These are phyloP conservation scores for Claviceps africana DNA, from an alignment of 2,329 filamentous ascomycete genomes.

Conservation along the genomic window DNA sequence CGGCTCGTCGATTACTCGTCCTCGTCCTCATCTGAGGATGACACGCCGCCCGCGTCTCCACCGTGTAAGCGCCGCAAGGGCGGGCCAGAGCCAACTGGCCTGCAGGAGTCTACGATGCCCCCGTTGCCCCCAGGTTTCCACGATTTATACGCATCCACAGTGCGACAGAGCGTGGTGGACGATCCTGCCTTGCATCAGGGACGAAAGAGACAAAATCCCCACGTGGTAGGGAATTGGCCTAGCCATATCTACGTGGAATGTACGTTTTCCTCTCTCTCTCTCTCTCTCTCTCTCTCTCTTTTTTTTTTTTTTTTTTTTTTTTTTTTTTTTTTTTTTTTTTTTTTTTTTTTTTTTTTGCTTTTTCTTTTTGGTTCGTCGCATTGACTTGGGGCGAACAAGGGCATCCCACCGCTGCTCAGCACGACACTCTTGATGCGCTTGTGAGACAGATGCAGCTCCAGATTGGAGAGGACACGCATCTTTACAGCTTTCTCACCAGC, in stretches of 20 bases:
- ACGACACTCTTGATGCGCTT: constrained; percentile 30
- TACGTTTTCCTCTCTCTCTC: constrained; percentile 35
- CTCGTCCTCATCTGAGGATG: constrained; percentile 22
- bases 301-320: not conserved
- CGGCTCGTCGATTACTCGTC: constrained; percentile 52
- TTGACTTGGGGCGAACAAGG: constrained; percentile 23
- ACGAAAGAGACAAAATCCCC: constrained; percentile 66
- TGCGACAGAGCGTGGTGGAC: constrained; percentile 63
- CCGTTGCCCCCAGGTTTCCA: constrained; percentile 71
- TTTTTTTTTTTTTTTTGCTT: not conserved
- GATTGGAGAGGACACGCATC: constrained; percentile 20
- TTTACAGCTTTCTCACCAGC: constrained; percentile 60
- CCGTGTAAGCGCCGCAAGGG: constrained; percentile 6
- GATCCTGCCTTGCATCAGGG: constrained; percentile 78
- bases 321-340: not conserved
- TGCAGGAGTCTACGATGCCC: constrained; percentile 33
- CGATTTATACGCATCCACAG: constrained; percentile 75
- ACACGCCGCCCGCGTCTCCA: constrained; percentile 13
- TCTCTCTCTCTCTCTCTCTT: too few species aligned
- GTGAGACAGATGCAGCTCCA: constrained; percentile 23
- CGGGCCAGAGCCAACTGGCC: not conserved
- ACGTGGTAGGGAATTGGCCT: constrained; percentile 83
- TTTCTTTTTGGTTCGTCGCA: too few species aligned
- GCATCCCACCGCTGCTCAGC: constrained; percentile 37
- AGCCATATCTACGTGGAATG: constrained; percentile 89